A percentile compares a stretch with the other conserved stretches of the same genome.
phyloP scores from a whole-genome alignment of 345 rosid species.

The Viola odorata region DNA sequence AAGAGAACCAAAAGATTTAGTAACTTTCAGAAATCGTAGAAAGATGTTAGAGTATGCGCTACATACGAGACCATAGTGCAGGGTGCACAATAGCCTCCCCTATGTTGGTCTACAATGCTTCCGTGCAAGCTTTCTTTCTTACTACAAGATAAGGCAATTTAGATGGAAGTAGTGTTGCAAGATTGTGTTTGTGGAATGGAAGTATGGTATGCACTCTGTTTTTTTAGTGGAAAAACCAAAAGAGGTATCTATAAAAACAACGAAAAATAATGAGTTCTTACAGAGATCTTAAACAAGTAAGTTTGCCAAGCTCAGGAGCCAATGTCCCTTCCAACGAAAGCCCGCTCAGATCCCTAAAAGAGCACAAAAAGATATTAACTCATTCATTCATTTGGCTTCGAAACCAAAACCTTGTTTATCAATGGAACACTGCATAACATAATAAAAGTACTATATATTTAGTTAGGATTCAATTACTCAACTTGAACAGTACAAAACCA shows the following conservation, averaged over 20 bases:
- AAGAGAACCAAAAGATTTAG: conserved; percentile 3
- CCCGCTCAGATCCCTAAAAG: conserved; percentile 57
- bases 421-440: not conserved
- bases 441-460: not conserved
- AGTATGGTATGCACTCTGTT: too few species aligned
- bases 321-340: conserved; percentile 65
- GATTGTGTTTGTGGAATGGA: too few species aligned
- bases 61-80: not conserved
- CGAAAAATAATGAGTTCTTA: conserved; percentile 26
- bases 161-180: too few species aligned
- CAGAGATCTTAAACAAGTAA: conserved; percentile 61
- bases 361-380: conserved; percentile 6
- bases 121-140: too few species aligned
- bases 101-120: too few species aligned
- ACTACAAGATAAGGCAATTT: too few species aligned
- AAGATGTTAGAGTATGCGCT: not conserved
- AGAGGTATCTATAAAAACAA: too few species aligned
- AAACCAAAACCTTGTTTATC: not conserved
- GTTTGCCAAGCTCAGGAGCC: conserved; percentile 66
- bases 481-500: not conserved
- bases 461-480: not conserved
- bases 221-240: too few species aligned
- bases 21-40: not conserved
- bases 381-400: not conserved
- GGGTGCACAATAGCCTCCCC: too few species aligned